Conservation (phyloP, 2,329 filamentous ascomycete species). For the Plenodomus biglobosus region DNA sequence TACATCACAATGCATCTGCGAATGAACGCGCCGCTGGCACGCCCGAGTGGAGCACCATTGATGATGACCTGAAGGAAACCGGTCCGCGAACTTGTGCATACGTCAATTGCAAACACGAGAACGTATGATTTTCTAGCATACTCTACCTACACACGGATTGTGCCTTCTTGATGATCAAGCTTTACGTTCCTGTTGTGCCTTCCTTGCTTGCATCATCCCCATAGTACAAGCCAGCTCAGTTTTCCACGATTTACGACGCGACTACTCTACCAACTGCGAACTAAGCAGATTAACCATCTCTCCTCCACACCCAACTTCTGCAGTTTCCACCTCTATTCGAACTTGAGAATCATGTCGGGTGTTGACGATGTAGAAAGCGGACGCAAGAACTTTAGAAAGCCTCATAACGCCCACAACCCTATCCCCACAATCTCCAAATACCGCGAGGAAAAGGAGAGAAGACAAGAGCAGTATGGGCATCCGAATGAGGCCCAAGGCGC, state of each 20-base stretch:
- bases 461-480: conserved; percentile 40
- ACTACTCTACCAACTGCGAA: conserved; percentile 11
- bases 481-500: conserved; percentile 13
- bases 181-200: conserved; percentile 7
- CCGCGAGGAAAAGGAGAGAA: conserved; percentile 49
- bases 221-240: background rate
- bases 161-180: conserved; percentile 6
- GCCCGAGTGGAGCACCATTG: conserved; percentile 20
- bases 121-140: conserved; percentile 11
- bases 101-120: conserved; percentile 25
- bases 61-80: conserved; percentile 9
- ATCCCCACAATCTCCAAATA: conserved; percentile 53
- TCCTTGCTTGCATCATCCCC: conserved; percentile 13
- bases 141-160: conserved; percentile 12
- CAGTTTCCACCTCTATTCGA: background rate
- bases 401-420: conserved; percentile 49
- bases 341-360: conserved; percentile 37
- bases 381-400: conserved; percentile 44
- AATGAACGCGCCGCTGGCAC: conserved; percentile 13
- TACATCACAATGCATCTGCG: conserved; percentile 16
- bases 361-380: conserved; percentile 47
- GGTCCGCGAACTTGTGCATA: conserved; percentile 16
- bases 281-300: conserved; percentile 7
- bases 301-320: background rate
- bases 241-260: conserved; percentile 6